Percentiles rank a stretch among this genome's conserved stretches.
Conservation (phyloP, 148 eudicot species). For the Vaccinium vitisidaea region DNA sequence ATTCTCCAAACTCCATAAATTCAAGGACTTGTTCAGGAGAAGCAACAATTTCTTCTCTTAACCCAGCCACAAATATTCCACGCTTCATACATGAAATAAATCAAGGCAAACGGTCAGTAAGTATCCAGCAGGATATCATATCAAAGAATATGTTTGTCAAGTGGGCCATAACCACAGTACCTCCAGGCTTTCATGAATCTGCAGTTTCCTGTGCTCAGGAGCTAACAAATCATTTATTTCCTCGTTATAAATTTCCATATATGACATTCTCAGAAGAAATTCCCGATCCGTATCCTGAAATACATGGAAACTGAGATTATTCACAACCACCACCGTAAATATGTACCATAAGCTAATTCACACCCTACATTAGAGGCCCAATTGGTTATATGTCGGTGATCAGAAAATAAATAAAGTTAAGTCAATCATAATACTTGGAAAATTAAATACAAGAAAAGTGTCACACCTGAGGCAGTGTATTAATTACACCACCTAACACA, state of each 20-base stretch:
- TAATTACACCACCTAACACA: not conserved
- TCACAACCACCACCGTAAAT: not conserved
- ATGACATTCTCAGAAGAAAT: conserved; percentile 90
- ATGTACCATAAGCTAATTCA: not conserved
- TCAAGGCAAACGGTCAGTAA: not conserved
- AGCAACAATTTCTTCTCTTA: conserved; percentile 94
- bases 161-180: conserved; percentile 31
- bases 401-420: not conserved
- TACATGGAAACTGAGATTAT: conserved; percentile 9
- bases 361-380: not conserved
- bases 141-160: not conserved
- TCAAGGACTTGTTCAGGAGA: conserved; percentile 91
- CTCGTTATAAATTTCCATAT: conserved; percentile 96
- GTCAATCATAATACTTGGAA: not conserved
- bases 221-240: conserved; percentile 91
- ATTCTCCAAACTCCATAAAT: conserved; percentile 90
- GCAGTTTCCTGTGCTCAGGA: conserved; percentile 87
- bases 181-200: conserved; percentile 92
- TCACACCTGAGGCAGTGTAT: not conserved
- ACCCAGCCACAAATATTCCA: conserved; percentile 94
- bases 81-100: conserved; percentile 44
- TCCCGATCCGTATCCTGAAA: conserved; percentile 72
- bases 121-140: not conserved
- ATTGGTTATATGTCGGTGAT: not conserved
- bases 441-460: not conserved